phyloP scores from a whole-genome alignment of 2,329 filamentous ascomycete species.

The Ophiocordyceps camponoti-floridani region DNA sequence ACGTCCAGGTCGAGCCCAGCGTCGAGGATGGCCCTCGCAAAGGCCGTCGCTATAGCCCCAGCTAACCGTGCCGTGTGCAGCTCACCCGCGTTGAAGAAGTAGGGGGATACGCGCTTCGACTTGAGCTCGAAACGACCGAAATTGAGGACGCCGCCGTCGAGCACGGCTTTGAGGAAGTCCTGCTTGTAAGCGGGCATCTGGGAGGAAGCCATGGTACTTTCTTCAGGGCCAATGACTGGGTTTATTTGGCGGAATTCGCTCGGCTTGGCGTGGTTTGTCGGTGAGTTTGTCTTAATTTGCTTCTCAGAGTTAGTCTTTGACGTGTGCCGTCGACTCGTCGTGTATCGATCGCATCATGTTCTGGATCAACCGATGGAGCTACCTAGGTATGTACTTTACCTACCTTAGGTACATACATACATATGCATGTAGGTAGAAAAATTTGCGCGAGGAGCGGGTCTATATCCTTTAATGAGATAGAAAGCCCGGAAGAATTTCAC shows the following conservation, averaged over 20 bases:
- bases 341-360: no score
- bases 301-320: no score
- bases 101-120: conserved; percentile 77
- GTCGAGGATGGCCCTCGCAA: conserved; percentile 47
- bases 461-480: no score
- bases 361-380: no score
- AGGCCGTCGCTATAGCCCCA: conserved; percentile 61
- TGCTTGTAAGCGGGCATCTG: conserved; percentile 48
- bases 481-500: no score
- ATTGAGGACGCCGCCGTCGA: conserved; percentile 52
- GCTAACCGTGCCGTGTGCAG: conserved; percentile 73
- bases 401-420: no score
- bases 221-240: neutral
- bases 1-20: conserved; percentile 53
- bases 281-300: no score
- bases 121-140: conserved; percentile 83
- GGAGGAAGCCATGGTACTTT: conserved; percentile 4
- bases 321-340: no score
- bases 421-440: no score
- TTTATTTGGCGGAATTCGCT: no score
- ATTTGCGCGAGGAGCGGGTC: no score
- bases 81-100: conserved; percentile 94
- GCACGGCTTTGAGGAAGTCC: conserved; percentile 51
- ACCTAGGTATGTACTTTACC: no score
- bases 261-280: neutral